Conservation (phyloP, 495 filamentous ascomycete species). For the Penicillium ochrochloron region DNA sequence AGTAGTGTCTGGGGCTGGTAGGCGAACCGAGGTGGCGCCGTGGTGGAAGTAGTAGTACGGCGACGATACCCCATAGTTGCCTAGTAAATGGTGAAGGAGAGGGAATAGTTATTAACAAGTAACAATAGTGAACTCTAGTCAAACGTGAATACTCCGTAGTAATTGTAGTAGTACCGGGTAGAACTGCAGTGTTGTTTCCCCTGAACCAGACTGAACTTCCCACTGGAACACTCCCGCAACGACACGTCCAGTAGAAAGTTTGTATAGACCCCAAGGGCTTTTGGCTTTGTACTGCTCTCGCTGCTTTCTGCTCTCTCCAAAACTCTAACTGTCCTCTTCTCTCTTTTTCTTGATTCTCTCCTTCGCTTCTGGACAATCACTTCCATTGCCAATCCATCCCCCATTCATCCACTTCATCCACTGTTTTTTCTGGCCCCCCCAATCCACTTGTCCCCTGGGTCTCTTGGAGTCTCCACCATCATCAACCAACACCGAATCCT, state of each 20-base stretch:
- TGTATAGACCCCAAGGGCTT: not conserved
- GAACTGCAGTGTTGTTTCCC: not conserved
- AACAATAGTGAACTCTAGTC: no score
- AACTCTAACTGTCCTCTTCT: no score
- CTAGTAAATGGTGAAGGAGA: not conserved
- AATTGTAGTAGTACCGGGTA: not conserved
- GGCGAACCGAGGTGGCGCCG: conserved; percentile 5
- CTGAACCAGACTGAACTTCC: not conserved
- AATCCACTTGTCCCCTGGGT: not conserved
- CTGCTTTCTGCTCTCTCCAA: not conserved
- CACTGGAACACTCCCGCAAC: not conserved
- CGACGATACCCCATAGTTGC: not conserved
- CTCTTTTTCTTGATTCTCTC: not conserved
- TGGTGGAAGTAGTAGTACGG: not conserved
- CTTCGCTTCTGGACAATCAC: not conserved
- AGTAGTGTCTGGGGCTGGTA: not conserved
- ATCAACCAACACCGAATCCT: conserved; percentile 19
- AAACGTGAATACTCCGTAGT: no score
- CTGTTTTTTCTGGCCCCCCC: not conserved
- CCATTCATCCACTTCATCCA: conserved; percentile 6
- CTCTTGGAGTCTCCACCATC: conserved; percentile 9
- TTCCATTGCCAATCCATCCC: conserved; percentile 3
- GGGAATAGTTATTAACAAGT: not conserved
- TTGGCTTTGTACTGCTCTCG: not conserved
- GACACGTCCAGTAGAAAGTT: not conserved